Percentiles rank a stretch among this genome's conserved stretches.
These are phyloP conservation scores for Schizophyllum commune DNA, from an alignment of 1,284 basidiomycete species.

Conservation along the genomic window DNA sequence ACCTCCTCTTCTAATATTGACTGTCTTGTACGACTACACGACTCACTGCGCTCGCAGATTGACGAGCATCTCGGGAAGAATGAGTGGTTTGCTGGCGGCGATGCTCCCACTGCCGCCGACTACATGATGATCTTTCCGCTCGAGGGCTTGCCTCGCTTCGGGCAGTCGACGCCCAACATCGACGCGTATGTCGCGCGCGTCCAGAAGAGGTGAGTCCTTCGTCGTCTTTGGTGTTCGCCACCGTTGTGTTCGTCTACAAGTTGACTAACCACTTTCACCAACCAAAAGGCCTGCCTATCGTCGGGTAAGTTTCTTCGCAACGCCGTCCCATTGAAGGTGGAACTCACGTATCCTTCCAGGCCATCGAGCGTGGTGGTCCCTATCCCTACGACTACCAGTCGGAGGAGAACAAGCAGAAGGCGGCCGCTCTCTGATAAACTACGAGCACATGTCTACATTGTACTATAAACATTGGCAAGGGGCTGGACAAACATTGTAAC, in stretches of 20 bases:
- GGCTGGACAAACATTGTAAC: no score
- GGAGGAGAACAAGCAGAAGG: not conserved
- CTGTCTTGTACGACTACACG: not conserved
- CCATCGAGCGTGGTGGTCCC: not conserved
- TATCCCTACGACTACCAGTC: not conserved
- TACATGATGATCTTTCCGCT: slow-evolving; percentile 33
- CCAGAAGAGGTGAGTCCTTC: not conserved
- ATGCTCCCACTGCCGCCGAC: slow-evolving; percentile 31
- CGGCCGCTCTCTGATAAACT: no score
- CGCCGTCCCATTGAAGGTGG: not conserved
- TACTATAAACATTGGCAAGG: no score
- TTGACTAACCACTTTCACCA: not conserved
- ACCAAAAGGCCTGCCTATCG: not conserved
- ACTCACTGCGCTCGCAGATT: slow-evolving; percentile 17
- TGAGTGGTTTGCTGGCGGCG: slow-evolving; percentile 31
- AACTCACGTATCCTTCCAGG: not conserved
- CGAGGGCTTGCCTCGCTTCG: slow-evolving; percentile 15
- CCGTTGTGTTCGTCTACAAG: not conserved
- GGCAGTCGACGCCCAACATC: not conserved
- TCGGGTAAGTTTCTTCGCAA: not conserved
- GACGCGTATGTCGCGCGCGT: not conserved
- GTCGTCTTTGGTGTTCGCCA: not conserved
- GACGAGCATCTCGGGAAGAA: slow-evolving; percentile 27
- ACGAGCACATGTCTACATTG: no score
- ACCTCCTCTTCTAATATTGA: not conserved